These are phyloP conservation scores for Picea abies DNA, from an alignment of 83 land plant species.

Conservation along the genomic window DNA sequence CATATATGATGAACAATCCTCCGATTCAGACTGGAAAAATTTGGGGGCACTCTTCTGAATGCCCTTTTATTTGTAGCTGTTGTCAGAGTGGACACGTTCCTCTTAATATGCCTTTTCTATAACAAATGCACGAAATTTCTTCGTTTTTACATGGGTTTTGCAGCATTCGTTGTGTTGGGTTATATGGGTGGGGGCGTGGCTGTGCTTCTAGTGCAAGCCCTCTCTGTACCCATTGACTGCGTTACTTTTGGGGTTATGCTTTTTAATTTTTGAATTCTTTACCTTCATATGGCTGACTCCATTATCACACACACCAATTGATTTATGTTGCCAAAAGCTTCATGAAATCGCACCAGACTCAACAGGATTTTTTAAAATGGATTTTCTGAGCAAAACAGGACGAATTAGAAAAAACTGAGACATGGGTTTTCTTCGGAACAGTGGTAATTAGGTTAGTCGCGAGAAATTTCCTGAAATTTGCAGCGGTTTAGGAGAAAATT, in stretches of 20 bases:
- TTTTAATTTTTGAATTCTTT: conserved; percentile 50
- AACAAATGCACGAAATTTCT: conserved; percentile 70
- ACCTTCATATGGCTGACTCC: no score
- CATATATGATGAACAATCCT: conserved; percentile 54
- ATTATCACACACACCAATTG: no score
- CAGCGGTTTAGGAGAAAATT: no score
- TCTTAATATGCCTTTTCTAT: conserved; percentile 79
- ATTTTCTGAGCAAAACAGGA: no score
- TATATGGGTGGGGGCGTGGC: conserved; percentile 78
- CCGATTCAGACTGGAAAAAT: conserved; percentile 20
- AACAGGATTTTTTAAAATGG: no score
- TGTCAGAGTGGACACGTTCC: conserved; percentile 38
- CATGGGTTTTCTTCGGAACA: no score
- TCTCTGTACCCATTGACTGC: conserved; percentile 66
- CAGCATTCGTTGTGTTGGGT: conserved; percentile 65
- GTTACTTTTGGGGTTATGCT: conserved; percentile 64
- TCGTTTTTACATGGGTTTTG: conserved; percentile 71
- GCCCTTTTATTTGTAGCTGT: conserved; percentile 33
- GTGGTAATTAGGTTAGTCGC: no score
- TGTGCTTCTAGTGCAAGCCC: conserved; percentile 41
- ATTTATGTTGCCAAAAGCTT: no score
- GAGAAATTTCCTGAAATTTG: no score
- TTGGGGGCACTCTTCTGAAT: conserved; percentile 69
- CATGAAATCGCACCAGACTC: no score
- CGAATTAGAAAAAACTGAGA: no score